These are phyloP conservation scores for Helminthosporium solani DNA, from an alignment of 2,329 filamentous ascomycete species.

Conservation along the genomic window DNA sequence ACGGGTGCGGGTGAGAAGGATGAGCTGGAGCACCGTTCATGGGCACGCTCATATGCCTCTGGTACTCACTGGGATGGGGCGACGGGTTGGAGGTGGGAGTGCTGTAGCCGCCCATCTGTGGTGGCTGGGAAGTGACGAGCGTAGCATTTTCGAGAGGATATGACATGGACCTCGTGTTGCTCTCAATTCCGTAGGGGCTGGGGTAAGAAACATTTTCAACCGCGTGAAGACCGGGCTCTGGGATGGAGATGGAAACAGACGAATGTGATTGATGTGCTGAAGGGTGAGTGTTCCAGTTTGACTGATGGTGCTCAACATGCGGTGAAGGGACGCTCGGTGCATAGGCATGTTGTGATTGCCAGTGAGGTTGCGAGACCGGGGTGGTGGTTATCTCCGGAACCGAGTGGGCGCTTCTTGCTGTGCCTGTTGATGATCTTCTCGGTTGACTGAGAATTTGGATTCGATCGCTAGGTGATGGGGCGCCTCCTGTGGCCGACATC, in stretches of 20 bases:
- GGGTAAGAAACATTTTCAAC: constrained; percentile 37
- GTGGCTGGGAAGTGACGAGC: constrained; percentile 39
- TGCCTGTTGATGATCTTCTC: constrained; percentile 40
- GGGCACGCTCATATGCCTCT: constrained; percentile 40
- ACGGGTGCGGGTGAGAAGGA: constrained; percentile 31
- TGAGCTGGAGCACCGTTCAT: constrained; percentile 35
- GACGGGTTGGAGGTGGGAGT: constrained; percentile 41
- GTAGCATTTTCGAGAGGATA: constrained; percentile 42
- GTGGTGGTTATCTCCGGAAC: constrained; percentile 40
- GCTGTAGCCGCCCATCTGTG: constrained; percentile 41
- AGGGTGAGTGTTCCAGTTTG: constrained; percentile 38
- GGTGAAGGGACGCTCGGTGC: constrained; percentile 36
- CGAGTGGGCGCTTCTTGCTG: constrained; percentile 40
- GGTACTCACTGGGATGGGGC: constrained; percentile 40
- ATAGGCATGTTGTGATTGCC: constrained; percentile 40
- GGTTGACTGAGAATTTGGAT: constrained; percentile 43
- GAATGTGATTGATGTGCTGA: constrained; percentile 36
- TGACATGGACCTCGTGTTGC: constrained; percentile 41
- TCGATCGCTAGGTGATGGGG: constrained; percentile 42
- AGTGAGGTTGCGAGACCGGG: constrained; percentile 40
- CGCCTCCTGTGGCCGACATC: constrained; percentile 29
- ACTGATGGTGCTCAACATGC: constrained; percentile 33
- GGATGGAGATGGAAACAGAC: constrained; percentile 35
- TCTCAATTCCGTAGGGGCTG: constrained; percentile 41
- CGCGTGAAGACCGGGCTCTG: constrained; percentile 34